Percentiles rank a stretch among this genome's conserved stretches.
Evolutionary conservation across 2,329 filamentous ascomycete species (phyloP).

Genomic region (Clonostachys rosea): DNA sequence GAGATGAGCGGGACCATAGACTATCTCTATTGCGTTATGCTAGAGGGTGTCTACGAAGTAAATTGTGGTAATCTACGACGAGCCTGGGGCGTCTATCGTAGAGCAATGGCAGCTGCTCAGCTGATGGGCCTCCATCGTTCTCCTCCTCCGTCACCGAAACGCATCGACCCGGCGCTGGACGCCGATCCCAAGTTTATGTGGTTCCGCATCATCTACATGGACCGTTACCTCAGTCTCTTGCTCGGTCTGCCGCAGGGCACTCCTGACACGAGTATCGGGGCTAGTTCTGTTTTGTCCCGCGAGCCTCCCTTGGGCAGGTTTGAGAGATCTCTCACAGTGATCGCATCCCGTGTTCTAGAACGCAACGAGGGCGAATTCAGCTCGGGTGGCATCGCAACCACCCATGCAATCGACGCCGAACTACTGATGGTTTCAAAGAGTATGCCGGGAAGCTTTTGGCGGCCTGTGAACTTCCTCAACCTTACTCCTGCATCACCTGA

Average conservation of each 20-base stretch:
- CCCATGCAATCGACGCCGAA: too few relatives aligned
- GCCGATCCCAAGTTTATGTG: conserved; percentile 31
- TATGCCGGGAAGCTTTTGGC: too few relatives aligned
- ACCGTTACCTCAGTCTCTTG: conserved; percentile 45
- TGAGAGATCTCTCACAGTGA: too few relatives aligned
- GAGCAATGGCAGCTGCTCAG: conserved; percentile 44
- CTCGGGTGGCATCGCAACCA: too few relatives aligned
- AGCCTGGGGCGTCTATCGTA: conserved; percentile 45
- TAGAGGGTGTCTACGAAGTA: conserved; percentile 42
- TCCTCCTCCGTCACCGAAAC: conserved; percentile 36
- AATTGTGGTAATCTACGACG: conserved; percentile 50
- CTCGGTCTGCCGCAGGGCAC: conserved; percentile 33
- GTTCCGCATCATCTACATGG: conserved; percentile 42
- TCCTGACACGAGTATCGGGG: background rate
- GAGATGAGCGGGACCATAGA: conserved; percentile 45
- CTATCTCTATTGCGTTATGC: conserved; percentile 44
- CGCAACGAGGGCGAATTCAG: too few relatives aligned
- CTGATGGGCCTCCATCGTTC: conserved; percentile 46
- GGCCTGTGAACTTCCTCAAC: too few relatives aligned
- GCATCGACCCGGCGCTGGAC: too few relatives aligned
- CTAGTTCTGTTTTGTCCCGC: too few relatives aligned
- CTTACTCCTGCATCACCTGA: too few relatives aligned
- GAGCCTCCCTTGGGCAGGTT: too few relatives aligned
- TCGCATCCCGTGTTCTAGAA: too few relatives aligned
- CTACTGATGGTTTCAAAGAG: too few relatives aligned